A percentile compares a stretch with the other conserved stretches of the same genome.
These are phyloP conservation scores for Trypanosomatidae sp. DNA, from an alignment of 208 protist genomes.

Conservation along the genomic window DNA sequence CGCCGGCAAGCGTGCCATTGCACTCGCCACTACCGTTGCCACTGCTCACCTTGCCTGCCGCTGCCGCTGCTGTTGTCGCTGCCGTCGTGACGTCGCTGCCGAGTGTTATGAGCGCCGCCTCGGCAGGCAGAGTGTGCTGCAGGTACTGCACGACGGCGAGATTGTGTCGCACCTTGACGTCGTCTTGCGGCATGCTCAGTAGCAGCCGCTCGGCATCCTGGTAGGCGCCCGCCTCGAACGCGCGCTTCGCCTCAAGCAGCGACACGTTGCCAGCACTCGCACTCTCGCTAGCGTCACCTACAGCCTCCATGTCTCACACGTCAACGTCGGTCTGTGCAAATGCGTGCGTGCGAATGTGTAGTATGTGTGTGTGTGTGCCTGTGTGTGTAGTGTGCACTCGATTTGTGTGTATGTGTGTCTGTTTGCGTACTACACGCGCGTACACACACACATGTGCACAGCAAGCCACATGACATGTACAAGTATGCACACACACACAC, in stretches of 20 bases:
- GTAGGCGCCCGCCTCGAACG: slow-evolving; percentile 61
- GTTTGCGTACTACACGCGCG: too few relatives aligned
- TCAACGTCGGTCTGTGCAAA: too few relatives aligned
- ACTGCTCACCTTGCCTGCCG: background rate
- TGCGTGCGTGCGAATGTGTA: too few relatives aligned
- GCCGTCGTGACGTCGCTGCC: slow-evolving; percentile 1
- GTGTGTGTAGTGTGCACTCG: too few relatives aligned
- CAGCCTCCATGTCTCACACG: too few relatives aligned
- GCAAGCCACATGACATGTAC: too few relatives aligned
- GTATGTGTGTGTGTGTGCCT: too few relatives aligned
- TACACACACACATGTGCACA: too few relatives aligned
- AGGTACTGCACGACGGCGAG: slow-evolving; percentile 59
- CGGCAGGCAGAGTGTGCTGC: slow-evolving; percentile 27
- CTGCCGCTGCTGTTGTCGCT: background rate
- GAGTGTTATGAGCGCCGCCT: slow-evolving; percentile 27
- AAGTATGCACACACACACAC: too few relatives aligned
- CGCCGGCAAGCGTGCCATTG: background rate
- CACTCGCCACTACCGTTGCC: slow-evolving; percentile 7
- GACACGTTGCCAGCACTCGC: too few relatives aligned
- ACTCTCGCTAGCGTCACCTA: too few relatives aligned
- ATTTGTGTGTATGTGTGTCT: too few relatives aligned
- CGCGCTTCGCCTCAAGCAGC: slow-evolving; percentile 37
- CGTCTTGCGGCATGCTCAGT: slow-evolving; percentile 39
- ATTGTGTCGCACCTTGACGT: slow-evolving; percentile 75
- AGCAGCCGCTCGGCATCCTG: slow-evolving; percentile 46